A percentile compares a stretch with the other conserved stretches of the same genome.
Conservation (phyloP, 805 yeast genomes). For the Lipomyces starkeyi region DNA sequence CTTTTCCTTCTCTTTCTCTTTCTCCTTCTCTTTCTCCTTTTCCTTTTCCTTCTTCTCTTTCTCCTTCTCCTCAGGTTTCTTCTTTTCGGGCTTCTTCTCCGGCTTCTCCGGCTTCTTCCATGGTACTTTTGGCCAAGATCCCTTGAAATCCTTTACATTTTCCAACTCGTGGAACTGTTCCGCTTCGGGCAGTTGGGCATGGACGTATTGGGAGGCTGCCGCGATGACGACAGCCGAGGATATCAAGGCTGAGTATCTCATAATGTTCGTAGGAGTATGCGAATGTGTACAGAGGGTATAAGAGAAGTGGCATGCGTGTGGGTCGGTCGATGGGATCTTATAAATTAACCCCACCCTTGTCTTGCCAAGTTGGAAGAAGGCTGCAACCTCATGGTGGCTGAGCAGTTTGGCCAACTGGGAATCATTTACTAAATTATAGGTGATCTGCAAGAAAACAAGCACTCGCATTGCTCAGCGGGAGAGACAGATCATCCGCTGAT, state of each 20-base stretch:
- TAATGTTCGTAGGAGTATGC: neutral
- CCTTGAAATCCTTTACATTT: neutral
- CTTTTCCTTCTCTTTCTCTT: constrained; percentile 32
- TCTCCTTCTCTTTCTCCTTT: constrained; percentile 31
- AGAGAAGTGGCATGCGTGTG: neutral
- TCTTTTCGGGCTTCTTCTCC: constrained; percentile 36
- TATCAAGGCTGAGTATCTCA: neutral
- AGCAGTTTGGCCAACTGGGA: neutral
- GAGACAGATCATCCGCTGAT: neutral
- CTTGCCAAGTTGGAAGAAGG: neutral
- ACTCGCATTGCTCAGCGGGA: neutral
- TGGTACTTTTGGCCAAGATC: neutral
- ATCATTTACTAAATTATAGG: neutral
- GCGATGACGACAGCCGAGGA: neutral
- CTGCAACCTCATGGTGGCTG: neutral
- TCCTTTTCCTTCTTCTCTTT: constrained; percentile 19
- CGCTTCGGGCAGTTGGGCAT: neutral
- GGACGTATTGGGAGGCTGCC: constrained; percentile 2
- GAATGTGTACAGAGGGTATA: neutral
- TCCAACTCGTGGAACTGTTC: neutral
- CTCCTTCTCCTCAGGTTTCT: constrained; percentile 17
- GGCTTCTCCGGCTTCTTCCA: constrained; percentile 6
- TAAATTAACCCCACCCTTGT: neutral
- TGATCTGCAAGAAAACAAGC: neutral
- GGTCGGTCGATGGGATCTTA: neutral